Conservation (phyloP, 345 rosid species). For the Brassica cretica region DNA sequence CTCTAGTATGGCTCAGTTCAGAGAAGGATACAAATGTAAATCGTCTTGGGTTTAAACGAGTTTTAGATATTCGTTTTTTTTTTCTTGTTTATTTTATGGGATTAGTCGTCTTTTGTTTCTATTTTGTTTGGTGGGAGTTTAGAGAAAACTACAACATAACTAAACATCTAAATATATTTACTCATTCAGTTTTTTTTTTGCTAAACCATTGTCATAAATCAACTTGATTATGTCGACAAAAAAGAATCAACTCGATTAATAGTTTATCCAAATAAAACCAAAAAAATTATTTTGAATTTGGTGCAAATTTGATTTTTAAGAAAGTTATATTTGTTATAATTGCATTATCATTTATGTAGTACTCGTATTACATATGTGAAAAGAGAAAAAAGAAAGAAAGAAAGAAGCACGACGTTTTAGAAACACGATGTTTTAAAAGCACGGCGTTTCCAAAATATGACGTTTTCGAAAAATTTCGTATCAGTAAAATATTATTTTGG, state of each 20-base stretch:
- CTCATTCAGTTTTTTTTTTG: constrained; percentile 9
- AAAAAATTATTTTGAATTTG: not conserved
- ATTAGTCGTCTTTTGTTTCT: constrained; percentile 13
- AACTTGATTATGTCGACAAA: not conserved
- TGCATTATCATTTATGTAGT: no score
- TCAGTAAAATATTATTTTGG: no score
- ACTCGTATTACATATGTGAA: no score
- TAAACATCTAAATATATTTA: not conserved
- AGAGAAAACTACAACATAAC: constrained; percentile 11
- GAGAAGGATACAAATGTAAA: constrained; percentile 35
- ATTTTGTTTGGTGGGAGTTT: constrained; percentile 9
- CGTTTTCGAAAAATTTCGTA: no score
- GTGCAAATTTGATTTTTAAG: not conserved
- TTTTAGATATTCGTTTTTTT: constrained; percentile 17
- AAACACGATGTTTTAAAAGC: no score
- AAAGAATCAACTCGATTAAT: no score
- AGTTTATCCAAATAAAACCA: not conserved
- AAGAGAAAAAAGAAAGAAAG: no score
- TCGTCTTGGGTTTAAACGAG: constrained; percentile 3
- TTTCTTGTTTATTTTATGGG: constrained; percentile 16
- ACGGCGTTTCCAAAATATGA: no score
- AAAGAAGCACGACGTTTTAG: no score
- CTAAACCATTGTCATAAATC: not conserved
- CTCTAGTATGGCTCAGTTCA: constrained; percentile 12
- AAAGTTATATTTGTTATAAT: no score